Percentiles rank a stretch among this genome's conserved stretches.
Evolutionary conservation across 2,329 filamentous ascomycete species (phyloP).

Genomic region (Fusarium algeriense): DNA sequence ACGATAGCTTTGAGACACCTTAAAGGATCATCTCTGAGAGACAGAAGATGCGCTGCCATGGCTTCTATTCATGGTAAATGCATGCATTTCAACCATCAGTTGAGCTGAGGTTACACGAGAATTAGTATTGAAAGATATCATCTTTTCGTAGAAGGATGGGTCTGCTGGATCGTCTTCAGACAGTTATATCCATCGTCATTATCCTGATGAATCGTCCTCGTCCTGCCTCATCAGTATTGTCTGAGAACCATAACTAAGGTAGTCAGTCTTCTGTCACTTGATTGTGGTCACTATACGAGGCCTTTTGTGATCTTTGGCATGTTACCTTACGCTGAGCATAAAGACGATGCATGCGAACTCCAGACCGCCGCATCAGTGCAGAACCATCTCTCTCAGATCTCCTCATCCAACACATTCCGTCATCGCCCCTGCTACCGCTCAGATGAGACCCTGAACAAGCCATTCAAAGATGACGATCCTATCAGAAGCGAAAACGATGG

Average conservation of each 20-base stretch:
- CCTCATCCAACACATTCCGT: constrained; percentile 23
- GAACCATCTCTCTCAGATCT: constrained; percentile 4
- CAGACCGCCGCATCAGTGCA: neutral
- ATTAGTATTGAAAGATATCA: constrained; percentile 4
- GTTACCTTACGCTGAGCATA: neutral
- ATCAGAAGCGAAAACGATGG: constrained; percentile 17
- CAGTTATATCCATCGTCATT: constrained; percentile 1
- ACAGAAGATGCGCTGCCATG: neutral
- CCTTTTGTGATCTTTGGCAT: neutral
- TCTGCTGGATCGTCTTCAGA: neutral
- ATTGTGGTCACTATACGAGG: neutral
- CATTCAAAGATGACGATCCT: constrained; percentile 17
- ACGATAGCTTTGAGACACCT: neutral
- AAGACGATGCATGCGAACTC: neutral
- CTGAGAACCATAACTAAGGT: neutral
- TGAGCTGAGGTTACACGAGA: neutral
- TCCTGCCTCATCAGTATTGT: neutral
- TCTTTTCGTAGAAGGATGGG: constrained; percentile 5
- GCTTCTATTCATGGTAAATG: neutral
- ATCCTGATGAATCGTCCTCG: neutral
- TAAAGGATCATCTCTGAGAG: neutral
- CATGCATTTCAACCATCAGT: neutral
- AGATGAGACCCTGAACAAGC: constrained; percentile 17
- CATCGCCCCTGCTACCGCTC: constrained; percentile 34
- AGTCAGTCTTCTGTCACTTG: neutral